Conservation (phyloP, 495 filamentous ascomycete species). For the Bryoglossum gracile region DNA sequence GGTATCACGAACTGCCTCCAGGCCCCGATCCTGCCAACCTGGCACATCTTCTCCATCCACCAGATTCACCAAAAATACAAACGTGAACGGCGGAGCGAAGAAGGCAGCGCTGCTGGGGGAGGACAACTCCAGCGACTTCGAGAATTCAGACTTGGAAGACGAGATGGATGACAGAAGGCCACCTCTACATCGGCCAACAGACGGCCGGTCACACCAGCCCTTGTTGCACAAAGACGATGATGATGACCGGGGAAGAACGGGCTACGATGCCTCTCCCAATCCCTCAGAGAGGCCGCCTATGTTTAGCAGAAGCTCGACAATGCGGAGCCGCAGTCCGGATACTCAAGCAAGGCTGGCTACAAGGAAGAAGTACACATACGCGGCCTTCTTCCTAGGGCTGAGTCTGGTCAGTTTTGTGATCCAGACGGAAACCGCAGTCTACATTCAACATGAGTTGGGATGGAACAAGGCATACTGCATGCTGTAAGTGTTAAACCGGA, state of each 20-base stretch:
- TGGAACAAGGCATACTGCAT: constrained; percentile 99
- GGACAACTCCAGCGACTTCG: constrained; percentile 27
- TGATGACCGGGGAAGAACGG: constrained; percentile 34
- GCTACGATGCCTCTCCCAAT: constrained; percentile 21
- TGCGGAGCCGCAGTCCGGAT: constrained; percentile 28
- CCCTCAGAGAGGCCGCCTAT: constrained; percentile 8
- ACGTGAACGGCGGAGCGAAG: neutral
- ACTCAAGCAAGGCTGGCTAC: constrained; percentile 50
- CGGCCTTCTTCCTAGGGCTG: constrained; percentile 70
- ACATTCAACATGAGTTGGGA: constrained; percentile 78
- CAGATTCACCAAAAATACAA: constrained; percentile 12
- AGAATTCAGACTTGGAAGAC: constrained; percentile 33
- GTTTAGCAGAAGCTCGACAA: constrained; percentile 24
- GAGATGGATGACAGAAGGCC: constrained; percentile 35
- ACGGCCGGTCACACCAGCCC: constrained; percentile 46
- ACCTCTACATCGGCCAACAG: constrained; percentile 43
- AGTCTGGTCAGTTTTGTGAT: constrained; percentile 76
- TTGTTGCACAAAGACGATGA: constrained; percentile 39
- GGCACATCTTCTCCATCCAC: constrained; percentile 1
- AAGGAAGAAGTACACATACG: constrained; percentile 76
- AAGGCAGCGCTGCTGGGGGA: neutral
- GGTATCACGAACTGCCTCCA: constrained; percentile 17
- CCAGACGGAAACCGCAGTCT: constrained; percentile 91
- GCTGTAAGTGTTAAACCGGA: constrained; percentile 49
- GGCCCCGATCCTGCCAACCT: constrained; percentile 9